Base-by-base conservation (phyloP, 2,329 filamentous ascomycete genomes). In the Ophiostoma ips region DNA sequence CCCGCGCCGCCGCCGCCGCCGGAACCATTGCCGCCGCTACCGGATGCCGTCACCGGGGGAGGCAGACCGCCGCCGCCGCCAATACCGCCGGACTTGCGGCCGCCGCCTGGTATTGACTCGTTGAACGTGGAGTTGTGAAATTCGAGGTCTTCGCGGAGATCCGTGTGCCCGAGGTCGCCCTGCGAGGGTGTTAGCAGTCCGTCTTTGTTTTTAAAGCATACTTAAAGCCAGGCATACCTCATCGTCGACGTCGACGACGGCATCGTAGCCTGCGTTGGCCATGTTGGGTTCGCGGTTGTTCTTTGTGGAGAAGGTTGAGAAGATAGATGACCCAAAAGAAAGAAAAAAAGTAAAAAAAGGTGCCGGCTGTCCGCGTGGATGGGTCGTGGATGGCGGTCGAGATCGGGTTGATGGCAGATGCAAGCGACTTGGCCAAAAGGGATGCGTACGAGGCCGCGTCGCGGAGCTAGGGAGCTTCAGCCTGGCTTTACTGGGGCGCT, bases 141-240 rank as follows among this genome's bases (percentile, higher is more conserved):
- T 76, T 96, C 92, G 65, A 98, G 88, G 69, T 96, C 92, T 67
- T 95, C 90, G 73, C 95, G 88, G 21, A 98, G 83, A 67, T 98
- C 92, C 51, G 92, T 98, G 69, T 95, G 89, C 61, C 92, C 92
- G 64, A 98, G 81, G 69, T 98, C 92, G 62, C 90, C 90, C 89
- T 96, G 56, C 51, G 44, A 31, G 10, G 31, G 16, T 18, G 45
- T 9, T 12, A 15, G 46, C 13, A 38, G 5, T 16, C 15, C 24
- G 28, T 16, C 12, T 19, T 3, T 40, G 5, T n/a, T n/a, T 13
- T 13, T 3, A 9, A 5, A 33, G 12, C 11, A 24, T 6, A 3
- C 3, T 6, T n/a, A 13, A 2, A 21, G 5, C 11, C 24, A 33
- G 15, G 28, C 52, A 24, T 24, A 94, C 88, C 77, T 96, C 92